These are phyloP conservation scores for Clonostachys chloroleuca DNA, from an alignment of 2,329 filamentous ascomycete genomes.

Conservation along the genomic window DNA sequence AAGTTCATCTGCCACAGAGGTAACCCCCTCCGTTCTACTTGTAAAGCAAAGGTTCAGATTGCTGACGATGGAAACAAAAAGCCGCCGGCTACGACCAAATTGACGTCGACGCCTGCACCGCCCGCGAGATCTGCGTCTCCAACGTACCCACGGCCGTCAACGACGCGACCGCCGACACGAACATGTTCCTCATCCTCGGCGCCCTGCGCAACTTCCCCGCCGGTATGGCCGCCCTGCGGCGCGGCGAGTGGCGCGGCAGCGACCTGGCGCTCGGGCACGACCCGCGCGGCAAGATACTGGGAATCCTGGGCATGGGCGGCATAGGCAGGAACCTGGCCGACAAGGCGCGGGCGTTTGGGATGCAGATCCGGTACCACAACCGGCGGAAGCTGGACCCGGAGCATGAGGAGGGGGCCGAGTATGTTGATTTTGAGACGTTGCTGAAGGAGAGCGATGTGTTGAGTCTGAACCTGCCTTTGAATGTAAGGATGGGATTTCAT, in stretches of 20 bases:
- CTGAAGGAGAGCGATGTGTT: conserved; percentile 68
- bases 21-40: conserved; percentile 15
- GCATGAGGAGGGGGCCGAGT: conserved; percentile 53
- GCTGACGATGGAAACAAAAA: no score
- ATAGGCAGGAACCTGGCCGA: conserved; percentile 74
- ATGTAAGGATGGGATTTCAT: conserved; percentile 47
- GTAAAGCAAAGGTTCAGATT: no score
- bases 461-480: conserved; percentile 76
- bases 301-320: conserved; percentile 82
- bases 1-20: conserved; percentile 58
- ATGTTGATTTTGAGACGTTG: conserved; percentile 71
- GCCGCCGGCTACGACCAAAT: conserved; percentile 85
- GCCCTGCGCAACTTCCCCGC: conserved; percentile 70
- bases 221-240: conserved; percentile 60
- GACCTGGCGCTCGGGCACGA: conserved; percentile 63
- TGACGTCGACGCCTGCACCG: conserved; percentile 67
- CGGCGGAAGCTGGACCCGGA: conserved; percentile 55
- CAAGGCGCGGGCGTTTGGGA: conserved; percentile 72
- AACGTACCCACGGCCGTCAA: conserved; percentile 80
- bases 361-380: conserved; percentile 74
- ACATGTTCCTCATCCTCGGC: conserved; percentile 77
- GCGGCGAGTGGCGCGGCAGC: conserved; percentile 62
- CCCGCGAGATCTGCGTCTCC: conserved; percentile 63
- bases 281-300: conserved; percentile 72
- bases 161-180: conserved; percentile 78